Evolutionary conservation across 2,329 filamentous ascomycete genomes (phyloP).

Genomic region (Pyrenochaeta sp.): DNA sequence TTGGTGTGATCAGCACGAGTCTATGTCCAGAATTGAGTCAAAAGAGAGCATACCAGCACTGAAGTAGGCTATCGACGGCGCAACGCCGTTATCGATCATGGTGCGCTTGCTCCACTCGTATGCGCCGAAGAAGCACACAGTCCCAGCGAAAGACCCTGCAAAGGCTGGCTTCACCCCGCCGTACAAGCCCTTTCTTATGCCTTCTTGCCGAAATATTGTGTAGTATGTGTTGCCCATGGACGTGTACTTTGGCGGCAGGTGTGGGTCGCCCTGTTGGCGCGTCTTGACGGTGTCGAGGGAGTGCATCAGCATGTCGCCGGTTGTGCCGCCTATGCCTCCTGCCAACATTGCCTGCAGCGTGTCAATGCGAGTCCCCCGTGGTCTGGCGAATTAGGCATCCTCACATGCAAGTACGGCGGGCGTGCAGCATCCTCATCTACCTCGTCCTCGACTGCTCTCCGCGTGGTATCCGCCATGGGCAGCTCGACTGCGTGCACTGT

Average conservation of each 20-base stretch:
- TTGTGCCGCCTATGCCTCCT: constrained; percentile 89
- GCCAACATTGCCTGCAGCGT: constrained; percentile 84
- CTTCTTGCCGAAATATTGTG: constrained; percentile 93
- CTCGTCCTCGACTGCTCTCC: constrained; percentile 29
- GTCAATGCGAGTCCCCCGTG: constrained; percentile 31
- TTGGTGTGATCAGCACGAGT: background rate
- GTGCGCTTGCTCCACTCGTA: constrained; percentile 95
- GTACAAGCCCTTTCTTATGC: constrained; percentile 84
- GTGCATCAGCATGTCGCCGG: constrained; percentile 98
- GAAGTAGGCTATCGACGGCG: constrained; percentile 85
- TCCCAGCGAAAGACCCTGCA: constrained; percentile 90
- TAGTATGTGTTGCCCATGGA: constrained; percentile 90
- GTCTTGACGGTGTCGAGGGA: constrained; percentile 99
- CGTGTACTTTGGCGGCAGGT: constrained; percentile 90
- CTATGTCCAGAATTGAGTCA: background rate
- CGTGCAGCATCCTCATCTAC: constrained; percentile 54
- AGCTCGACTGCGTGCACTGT: constrained; percentile 34
- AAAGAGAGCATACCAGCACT: constrained; percentile 70
- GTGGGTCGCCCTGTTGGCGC: constrained; percentile 93
- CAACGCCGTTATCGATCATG: constrained; percentile 84
- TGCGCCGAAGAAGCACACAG: constrained; percentile 92
- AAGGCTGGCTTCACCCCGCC: constrained; percentile 93
- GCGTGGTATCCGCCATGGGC: constrained; percentile 28
- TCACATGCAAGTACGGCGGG: constrained; percentile 59
- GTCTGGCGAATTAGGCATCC: constrained; percentile 16